Base-by-base conservation (phyloP, 1,284 basidiomycete species). In the Meripilus lineatus region DNA sequence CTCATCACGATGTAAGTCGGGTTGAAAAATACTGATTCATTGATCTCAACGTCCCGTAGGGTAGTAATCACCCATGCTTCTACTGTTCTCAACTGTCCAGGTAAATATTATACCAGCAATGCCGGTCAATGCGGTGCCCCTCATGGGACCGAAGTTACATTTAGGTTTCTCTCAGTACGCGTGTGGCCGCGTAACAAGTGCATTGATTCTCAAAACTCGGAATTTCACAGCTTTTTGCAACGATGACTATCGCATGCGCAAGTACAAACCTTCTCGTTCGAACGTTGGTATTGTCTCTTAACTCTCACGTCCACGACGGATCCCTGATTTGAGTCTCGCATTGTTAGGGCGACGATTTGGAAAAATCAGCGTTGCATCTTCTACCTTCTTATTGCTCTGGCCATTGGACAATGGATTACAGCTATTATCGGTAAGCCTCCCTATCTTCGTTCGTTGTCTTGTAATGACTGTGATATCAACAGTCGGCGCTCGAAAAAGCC, bases 251-350 rank as follows among this genome's bases (percentile, higher is more conserved):
- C 5, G 24, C 30, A 18, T 44, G 34, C 20, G 42, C 42, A 3
- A 44, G 42, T 18, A 44, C 36, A 17, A 44, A 44, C 20, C 36
- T 44, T 3, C 24, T 44, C 8, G 21, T 44, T 30, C 42, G 42
- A 21, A 44, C 42, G 33, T 40, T 6, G 8, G 38, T 18, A 6
- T 13, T 36, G 34, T 26, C n/a, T n/a, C n/a, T n/a, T n/a, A 13
- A 25, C 21, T 21, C 11, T 30, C 13, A 14, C 17, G 8, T 21
- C 8, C 5, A 14, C 30, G 38, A 38, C 25, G n/a, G 13, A 26
- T 30, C 7, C 17, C 38, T 28, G 5, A 26, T 30, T 25, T 26
- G 11, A 40, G 38, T 5, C n/a, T n/a, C n/a, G n/a, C n/a, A n/a
- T n/a, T n/a, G n/a, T n/a, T n/a, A n/a, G n/a, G n/a, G n/a, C n/a